Conservation (phyloP, 805 yeast species). For the Lipomyces chichibuensis region DNA sequence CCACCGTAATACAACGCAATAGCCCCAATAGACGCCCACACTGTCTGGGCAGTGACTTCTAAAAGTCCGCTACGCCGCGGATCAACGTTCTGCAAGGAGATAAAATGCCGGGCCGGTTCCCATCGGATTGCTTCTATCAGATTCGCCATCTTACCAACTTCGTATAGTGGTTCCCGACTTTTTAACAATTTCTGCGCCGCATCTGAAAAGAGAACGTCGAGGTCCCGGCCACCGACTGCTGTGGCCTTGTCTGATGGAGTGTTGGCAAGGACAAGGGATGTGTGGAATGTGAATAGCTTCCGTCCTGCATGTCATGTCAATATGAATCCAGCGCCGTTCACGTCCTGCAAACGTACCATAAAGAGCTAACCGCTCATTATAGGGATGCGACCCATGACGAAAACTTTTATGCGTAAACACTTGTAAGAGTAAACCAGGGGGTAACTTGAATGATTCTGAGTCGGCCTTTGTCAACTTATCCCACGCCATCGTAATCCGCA, state of each 20-base stretch:
- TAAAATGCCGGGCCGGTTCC: constrained; percentile 13
- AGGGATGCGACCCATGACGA: constrained; percentile 87
- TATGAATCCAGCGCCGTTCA: not conserved
- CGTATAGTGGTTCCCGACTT: constrained; percentile 14
- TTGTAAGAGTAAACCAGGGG: constrained; percentile 70
- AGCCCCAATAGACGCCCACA: constrained; percentile 70
- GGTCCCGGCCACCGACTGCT: constrained; percentile 25
- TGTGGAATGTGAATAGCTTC: constrained; percentile 23
- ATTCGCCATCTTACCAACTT: constrained; percentile 11
- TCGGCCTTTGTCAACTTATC: constrained; percentile 17
- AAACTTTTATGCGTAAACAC: constrained; percentile 91
- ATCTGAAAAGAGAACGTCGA: constrained; percentile 18
- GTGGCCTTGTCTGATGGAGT: constrained; percentile 14
- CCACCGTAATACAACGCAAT: constrained; percentile 66
- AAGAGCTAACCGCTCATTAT: constrained; percentile 79
- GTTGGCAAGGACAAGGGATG: constrained; percentile 17
- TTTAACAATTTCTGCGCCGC: constrained; percentile 18
- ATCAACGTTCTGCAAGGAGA: not conserved
- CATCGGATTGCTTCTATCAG: constrained; percentile 15
- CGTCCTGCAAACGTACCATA: constrained; percentile 42
- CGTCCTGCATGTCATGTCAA: constrained; percentile 15
- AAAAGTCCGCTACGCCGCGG: constrained; percentile 25
- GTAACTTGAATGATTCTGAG: constrained; percentile 53
- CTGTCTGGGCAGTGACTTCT: constrained; percentile 45
- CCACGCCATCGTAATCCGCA: constrained; percentile 18